Percentiles rank a stretch among this genome's conserved stretches.
phyloP scores from a whole-genome alignment of 1,284 basidiomycete genomes.

The Ganoderma boninense region DNA sequence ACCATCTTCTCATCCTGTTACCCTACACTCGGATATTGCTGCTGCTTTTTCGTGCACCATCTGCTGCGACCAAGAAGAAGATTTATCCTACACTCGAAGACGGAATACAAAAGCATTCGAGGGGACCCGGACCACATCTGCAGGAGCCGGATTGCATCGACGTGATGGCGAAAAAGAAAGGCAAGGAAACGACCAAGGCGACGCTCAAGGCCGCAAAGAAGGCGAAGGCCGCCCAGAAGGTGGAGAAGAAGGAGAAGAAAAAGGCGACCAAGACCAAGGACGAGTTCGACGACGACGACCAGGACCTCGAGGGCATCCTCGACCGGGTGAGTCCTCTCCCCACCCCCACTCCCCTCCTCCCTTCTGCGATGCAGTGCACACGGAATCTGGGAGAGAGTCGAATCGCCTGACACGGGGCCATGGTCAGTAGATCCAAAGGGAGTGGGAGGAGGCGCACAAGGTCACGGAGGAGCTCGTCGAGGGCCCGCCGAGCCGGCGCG shows the following conservation, averaged over 20 bases:
- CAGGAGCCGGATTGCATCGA: no score
- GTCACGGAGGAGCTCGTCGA: constrained; percentile 82
- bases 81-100: no score
- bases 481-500: constrained; percentile 81
- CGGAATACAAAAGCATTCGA: no score
- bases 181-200: constrained; percentile 50
- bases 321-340: constrained; percentile 61
- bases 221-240: constrained; percentile 73
- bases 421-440: constrained; percentile 69
- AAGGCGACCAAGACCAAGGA: constrained; percentile 59
- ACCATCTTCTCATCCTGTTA: neutral
- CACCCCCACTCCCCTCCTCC: no score
- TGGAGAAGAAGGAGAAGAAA: constrained; percentile 76
- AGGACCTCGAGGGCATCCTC: constrained; percentile 84
- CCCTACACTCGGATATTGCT: no score
- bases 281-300: constrained; percentile 64
- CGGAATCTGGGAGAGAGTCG: neutral
- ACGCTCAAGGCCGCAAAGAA: constrained; percentile 77
- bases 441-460: constrained; percentile 79
- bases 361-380: neutral
- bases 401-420: neutral
- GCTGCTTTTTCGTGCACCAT: no score
- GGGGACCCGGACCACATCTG: no score
- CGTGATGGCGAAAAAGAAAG: constrained; percentile 60
- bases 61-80: no score